A percentile compares a stretch with the other conserved stretches of the same genome.
Conservation (phyloP, 1,284 basidiomycete species). For the Pholiota adiposa region DNA sequence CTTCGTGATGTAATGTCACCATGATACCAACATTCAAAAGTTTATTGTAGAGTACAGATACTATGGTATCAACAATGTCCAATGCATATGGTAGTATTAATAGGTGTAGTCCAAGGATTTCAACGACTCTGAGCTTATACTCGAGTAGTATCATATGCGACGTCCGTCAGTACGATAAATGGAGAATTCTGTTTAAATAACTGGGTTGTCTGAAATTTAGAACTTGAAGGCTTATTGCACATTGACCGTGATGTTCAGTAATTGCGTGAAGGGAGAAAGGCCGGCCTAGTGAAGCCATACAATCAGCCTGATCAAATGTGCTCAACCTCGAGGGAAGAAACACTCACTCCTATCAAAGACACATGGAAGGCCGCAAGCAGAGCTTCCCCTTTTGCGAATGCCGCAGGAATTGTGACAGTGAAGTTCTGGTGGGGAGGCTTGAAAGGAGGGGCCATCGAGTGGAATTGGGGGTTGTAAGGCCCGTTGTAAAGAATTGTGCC, state of each 20-base stretch:
- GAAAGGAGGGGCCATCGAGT: constrained; percentile 13
- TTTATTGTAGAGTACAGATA: no score
- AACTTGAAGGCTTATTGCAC: background rate
- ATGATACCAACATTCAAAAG: no score
- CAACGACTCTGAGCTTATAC: no score
- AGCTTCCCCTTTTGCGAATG: background rate
- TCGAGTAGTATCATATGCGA: no score
- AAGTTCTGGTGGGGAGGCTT: background rate
- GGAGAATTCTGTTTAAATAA: no score
- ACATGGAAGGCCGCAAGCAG: background rate
- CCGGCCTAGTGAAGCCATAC: background rate
- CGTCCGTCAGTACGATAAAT: no score
- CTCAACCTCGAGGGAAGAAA: background rate
- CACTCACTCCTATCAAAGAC: background rate
- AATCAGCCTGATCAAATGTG: background rate
- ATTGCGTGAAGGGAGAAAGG: background rate
- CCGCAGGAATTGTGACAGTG: background rate
- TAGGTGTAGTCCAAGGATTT: no score
- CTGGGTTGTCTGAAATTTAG: background rate
- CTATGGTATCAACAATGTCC: no score
- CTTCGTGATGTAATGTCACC: no score
- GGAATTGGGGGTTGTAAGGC: constrained; percentile 42
- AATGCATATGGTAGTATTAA: no score
- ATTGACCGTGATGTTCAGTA: background rate
- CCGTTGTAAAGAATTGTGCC: constrained; percentile 51